These are phyloP conservation scores for Fraxinus cuspidata DNA, from an alignment of 257 asterid genomes.

Conservation along the genomic window DNA sequence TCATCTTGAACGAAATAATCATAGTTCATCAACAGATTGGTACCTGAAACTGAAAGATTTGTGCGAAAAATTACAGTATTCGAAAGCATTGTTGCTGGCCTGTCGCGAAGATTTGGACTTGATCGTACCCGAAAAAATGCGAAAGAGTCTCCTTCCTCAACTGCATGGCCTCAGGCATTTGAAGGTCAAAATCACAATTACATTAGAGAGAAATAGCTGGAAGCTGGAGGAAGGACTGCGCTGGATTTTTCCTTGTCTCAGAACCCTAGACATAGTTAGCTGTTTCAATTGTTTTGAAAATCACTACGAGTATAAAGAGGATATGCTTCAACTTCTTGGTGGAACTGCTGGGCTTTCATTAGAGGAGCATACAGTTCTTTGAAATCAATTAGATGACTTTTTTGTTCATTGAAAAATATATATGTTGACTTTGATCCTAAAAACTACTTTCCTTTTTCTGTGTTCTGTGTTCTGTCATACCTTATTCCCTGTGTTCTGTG, in stretches of 20 bases:
- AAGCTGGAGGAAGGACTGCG: constrained; percentile 1
- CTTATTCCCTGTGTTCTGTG: too few relatives aligned
- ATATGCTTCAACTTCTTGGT: too few relatives aligned
- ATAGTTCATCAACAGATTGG: not conserved
- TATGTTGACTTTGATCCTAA: too few relatives aligned
- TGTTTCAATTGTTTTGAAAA: too few relatives aligned
- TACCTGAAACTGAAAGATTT: not conserved
- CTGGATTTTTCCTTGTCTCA: not conserved
- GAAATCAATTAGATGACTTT: too few relatives aligned
- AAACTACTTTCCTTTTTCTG: too few relatives aligned
- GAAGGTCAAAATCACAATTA: not conserved
- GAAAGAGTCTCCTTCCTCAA: not conserved
- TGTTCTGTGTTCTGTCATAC: too few relatives aligned
- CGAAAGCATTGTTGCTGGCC: not conserved
- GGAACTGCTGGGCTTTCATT: too few relatives aligned
- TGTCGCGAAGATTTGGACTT: not conserved
- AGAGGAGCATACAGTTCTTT: too few relatives aligned
- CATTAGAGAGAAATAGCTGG: not conserved
- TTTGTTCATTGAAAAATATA: too few relatives aligned
- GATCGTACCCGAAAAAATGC: not conserved
- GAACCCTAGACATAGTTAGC: not conserved
- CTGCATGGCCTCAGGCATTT: not conserved
- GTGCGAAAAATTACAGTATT: not conserved
- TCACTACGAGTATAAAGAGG: too few relatives aligned
- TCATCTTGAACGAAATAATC: not conserved